Conservation (phyloP, 108 stramenopile species). For the Stephanodiscus minutulus region DNA sequence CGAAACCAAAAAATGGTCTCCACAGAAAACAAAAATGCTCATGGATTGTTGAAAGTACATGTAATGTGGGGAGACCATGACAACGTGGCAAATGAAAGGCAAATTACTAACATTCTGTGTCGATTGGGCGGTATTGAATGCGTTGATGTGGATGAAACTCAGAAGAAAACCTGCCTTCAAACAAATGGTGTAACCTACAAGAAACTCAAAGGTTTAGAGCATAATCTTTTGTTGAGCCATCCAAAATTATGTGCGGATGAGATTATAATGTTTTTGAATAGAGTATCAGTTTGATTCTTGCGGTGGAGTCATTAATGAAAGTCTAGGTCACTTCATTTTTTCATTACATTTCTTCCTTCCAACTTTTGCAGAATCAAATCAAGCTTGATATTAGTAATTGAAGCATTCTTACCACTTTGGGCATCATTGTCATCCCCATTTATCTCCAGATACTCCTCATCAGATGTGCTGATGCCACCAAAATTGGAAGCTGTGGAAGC, state of each 20-base stretch:
- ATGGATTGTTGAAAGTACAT: background rate
- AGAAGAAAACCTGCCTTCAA: background rate
- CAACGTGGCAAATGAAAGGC: conserved; percentile 8
- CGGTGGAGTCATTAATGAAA: too few relatives aligned
- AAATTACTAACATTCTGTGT: conserved; percentile 3
- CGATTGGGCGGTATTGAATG: conserved; percentile 5
- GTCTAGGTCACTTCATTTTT: too few relatives aligned
- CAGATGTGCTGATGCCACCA: too few relatives aligned
- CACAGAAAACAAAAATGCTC: background rate
- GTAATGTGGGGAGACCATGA: conserved; percentile 15
- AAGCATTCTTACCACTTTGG: too few relatives aligned
- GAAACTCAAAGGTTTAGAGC: conserved; percentile 6
- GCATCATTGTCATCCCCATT: too few relatives aligned
- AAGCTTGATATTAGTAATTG: too few relatives aligned
- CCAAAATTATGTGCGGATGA: conserved; percentile 1
- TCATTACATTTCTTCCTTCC: too few relatives aligned
- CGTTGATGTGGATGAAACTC: background rate
- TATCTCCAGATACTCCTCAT: too few relatives aligned
- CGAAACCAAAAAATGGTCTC: background rate
- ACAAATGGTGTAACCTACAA: conserved; percentile 5
- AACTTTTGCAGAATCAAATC: too few relatives aligned
- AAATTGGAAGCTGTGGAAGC: too few relatives aligned
- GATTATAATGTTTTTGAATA: background rate
- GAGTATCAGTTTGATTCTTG: background rate
- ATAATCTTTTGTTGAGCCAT: conserved; percentile 8